Percentiles rank a stretch among this genome's conserved stretches.
These are phyloP conservation scores for Prunus yedoensis DNA, from an alignment of 331 rosid genomes.

Conservation along the genomic window DNA sequence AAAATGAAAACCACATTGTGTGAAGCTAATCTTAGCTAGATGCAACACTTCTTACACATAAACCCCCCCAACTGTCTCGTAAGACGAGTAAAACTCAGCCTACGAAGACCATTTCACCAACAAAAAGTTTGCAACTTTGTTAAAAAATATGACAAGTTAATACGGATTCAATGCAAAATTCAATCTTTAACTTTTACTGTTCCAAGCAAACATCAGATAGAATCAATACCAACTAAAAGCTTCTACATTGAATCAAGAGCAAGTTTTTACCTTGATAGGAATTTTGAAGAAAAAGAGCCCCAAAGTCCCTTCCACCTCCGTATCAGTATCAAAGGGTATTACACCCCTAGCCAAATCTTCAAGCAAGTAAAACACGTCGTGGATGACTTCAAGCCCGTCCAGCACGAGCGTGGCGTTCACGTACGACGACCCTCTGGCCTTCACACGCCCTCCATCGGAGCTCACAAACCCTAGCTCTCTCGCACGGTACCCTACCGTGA, in stretches of 20 bases:
- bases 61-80: background rate
- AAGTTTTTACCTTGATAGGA: constrained; percentile 62
- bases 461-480: constrained; percentile 57
- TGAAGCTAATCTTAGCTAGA: background rate
- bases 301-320: constrained; percentile 59
- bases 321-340: constrained; percentile 70
- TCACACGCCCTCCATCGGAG: constrained; percentile 52
- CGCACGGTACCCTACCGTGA: constrained; percentile 74
- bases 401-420: constrained; percentile 63
- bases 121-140: background rate
- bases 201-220: background rate
- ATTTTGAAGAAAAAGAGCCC: constrained; percentile 58
- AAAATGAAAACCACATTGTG: background rate
- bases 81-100: background rate
- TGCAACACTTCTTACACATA: background rate
- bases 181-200: background rate
- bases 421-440: constrained; percentile 63
- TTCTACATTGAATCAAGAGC: background rate
- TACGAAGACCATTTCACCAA: background rate
- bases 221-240: background rate
- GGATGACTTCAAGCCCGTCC: constrained; percentile 62
- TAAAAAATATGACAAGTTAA: background rate
- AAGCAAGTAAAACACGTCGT: constrained; percentile 71
- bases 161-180: background rate
- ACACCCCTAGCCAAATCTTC: constrained; percentile 71